Percentiles rank a stretch among this genome's conserved stretches.
phyloP scores from a whole-genome alignment of 1,139 yeast genomes.

The Candida albicans region DNA sequence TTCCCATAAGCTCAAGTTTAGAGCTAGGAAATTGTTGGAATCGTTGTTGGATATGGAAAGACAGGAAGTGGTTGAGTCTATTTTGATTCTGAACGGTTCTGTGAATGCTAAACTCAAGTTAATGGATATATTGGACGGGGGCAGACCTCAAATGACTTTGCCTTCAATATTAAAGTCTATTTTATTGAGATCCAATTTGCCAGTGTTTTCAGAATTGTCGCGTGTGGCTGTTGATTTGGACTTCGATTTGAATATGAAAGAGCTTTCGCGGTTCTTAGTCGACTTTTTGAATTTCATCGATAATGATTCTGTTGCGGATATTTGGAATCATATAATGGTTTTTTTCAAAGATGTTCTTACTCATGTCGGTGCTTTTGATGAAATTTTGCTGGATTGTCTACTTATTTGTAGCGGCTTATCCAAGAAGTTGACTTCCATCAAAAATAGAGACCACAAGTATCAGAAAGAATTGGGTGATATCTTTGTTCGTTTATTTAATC shows the following conservation, averaged over 20 bases:
- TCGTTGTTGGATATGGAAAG: slow-evolving; percentile 71
- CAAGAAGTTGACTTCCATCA: slow-evolving; percentile 54
- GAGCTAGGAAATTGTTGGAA: slow-evolving; percentile 68
- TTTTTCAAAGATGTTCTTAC: slow-evolving; percentile 61
- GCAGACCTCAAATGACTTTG: slow-evolving; percentile 73
- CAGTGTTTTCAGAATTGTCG: slow-evolving; percentile 28
- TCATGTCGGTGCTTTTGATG: slow-evolving; percentile 49
- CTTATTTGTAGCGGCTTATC: slow-evolving; percentile 53
- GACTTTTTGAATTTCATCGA: slow-evolving; percentile 66
- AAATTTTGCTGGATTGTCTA: slow-evolving; percentile 52
- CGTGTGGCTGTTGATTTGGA: slow-evolving; percentile 44
- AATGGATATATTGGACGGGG: slow-evolving; percentile 79
- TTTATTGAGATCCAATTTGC: slow-evolving; percentile 35
- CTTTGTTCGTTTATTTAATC: slow-evolving; percentile 27
- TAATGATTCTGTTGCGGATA: slow-evolving; percentile 72
- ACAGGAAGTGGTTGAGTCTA: slow-evolving; percentile 66
- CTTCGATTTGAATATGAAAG: slow-evolving; percentile 40
- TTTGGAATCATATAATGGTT: slow-evolving; percentile 57
- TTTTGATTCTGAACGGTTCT: slow-evolving; percentile 42
- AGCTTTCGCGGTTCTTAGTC: slow-evolving; percentile 52
- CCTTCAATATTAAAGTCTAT: slow-evolving; percentile 66
- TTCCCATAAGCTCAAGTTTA: slow-evolving; percentile 68
- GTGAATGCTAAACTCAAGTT: slow-evolving; percentile 40
- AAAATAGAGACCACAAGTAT: slow-evolving; percentile 61
- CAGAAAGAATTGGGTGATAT: slow-evolving; percentile 68